A percentile compares a stretch with the other conserved stretches of the same genome.
phyloP scores from a whole-genome alignment of 2,329 filamentous ascomycete species.

The Trichoderma cornu-damae region DNA sequence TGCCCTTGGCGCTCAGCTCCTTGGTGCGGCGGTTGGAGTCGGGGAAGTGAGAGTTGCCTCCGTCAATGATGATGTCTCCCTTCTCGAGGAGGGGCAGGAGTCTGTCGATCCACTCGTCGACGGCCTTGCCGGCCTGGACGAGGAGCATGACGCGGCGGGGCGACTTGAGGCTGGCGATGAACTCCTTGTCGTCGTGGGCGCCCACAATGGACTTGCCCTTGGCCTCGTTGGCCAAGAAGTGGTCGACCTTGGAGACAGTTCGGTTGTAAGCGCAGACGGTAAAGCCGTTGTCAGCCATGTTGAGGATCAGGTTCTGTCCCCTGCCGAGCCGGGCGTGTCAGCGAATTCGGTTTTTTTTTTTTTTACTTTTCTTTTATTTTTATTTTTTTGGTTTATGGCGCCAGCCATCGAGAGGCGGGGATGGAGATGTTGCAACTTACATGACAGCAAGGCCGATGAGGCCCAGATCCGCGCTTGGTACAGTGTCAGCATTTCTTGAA shows the following conservation, averaged over 20 bases:
- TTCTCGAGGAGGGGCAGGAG: constrained; percentile 76
- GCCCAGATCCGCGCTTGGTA: constrained; percentile 75
- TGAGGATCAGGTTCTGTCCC: constrained; percentile 83
- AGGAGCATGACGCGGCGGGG: constrained; percentile 97
- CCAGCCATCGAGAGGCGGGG: too few relatives aligned
- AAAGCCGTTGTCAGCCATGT: constrained; percentile 88
- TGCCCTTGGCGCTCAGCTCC: constrained; percentile 80
- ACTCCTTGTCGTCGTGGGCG: constrained; percentile 90
- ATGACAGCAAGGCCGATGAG: constrained; percentile 91
- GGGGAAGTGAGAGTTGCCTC: constrained; percentile 96
- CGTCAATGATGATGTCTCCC: constrained; percentile 98
- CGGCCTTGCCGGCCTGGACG: constrained; percentile 95
- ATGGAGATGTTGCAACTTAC: constrained; percentile 42
- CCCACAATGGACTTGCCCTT: constrained; percentile 95
- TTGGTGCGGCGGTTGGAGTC: constrained; percentile 96
- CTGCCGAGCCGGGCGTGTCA: constrained; percentile 31
- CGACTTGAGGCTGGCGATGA: constrained; percentile 92
- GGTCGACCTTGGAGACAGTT: constrained; percentile 96
- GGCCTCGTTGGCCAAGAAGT: constrained; percentile 84
- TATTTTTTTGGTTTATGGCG: too few relatives aligned
- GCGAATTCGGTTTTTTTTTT: too few relatives aligned
- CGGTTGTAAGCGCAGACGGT: constrained; percentile 98
- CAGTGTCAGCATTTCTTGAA: constrained; percentile 51
- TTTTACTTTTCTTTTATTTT: too few relatives aligned
- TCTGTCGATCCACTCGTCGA: constrained; percentile 98